Conservation (phyloP, 768 basidiomycete species). For the Rubroboletus satanas region DNA sequence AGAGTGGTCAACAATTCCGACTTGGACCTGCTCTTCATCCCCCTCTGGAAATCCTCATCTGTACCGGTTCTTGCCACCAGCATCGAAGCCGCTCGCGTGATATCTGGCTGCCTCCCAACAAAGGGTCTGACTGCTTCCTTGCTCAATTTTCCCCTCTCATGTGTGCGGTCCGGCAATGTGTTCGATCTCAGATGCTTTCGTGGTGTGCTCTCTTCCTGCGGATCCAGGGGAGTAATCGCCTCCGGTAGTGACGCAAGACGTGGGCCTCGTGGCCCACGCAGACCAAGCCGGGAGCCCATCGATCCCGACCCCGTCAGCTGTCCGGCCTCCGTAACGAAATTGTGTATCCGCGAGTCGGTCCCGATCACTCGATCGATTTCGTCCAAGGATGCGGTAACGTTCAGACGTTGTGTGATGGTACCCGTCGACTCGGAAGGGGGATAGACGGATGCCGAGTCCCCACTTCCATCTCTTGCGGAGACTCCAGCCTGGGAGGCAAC, state of each 20-base stretch:
- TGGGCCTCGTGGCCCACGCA: slow-evolving; percentile 22
- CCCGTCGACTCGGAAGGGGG: slow-evolving; percentile 23
- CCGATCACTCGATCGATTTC: slow-evolving; percentile 28
- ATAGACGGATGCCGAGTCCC: slow-evolving; percentile 26
- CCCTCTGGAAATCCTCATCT: not conserved
- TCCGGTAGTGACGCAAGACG: slow-evolving; percentile 17
- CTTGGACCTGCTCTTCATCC: slow-evolving; percentile 15
- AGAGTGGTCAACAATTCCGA: slow-evolving; percentile 14
- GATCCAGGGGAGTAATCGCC: slow-evolving; percentile 1
- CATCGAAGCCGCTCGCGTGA: slow-evolving; percentile 18
- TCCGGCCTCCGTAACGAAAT: slow-evolving; percentile 25
- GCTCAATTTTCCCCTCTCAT: slow-evolving; percentile 36
- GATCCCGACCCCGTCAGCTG: slow-evolving; percentile 14
- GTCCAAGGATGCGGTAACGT: slow-evolving; percentile 19
- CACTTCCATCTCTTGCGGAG: slow-evolving; percentile 8
- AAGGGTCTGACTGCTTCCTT: slow-evolving; percentile 23
- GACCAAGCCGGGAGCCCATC: slow-evolving; percentile 13
- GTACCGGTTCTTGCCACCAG: slow-evolving; percentile 7
- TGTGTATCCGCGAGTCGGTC: slow-evolving; percentile 18
- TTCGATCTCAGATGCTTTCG: slow-evolving; percentile 19
- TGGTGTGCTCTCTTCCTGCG: slow-evolving; percentile 24
- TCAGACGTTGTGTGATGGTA: slow-evolving; percentile 20
- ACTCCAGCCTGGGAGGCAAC: slow-evolving; percentile 5
- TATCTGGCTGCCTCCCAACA: slow-evolving; percentile 19
- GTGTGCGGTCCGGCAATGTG: slow-evolving; percentile 42